phyloP scores from a whole-genome alignment of 2,329 filamentous ascomycete genomes.

The Teratosphaeria viscida region DNA sequence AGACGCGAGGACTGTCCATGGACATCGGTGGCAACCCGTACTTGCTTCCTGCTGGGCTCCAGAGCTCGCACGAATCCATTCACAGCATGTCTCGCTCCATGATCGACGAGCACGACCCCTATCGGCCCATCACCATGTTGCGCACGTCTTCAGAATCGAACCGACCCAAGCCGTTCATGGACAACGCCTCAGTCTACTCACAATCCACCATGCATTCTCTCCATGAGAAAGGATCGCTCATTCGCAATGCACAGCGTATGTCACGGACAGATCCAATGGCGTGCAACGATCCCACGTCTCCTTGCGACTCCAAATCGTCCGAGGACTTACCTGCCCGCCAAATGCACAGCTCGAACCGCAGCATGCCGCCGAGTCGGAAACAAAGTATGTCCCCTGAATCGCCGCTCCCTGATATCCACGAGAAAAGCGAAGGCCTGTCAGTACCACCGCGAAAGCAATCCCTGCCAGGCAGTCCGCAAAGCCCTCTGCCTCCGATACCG shows the following conservation, averaged over 20 bases:
- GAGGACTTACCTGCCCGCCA: slow-evolving; percentile 10
- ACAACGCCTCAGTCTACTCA: slow-evolving; percentile 42
- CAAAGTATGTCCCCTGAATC: slow-evolving; percentile 7
- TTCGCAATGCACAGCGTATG: slow-evolving; percentile 49
- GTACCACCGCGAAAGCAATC: slow-evolving; percentile 4
- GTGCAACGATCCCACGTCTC: slow-evolving; percentile 24
- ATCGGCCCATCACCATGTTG: slow-evolving; percentile 55
- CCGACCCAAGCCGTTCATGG: slow-evolving; percentile 10
- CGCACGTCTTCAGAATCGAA: slow-evolving; percentile 34
- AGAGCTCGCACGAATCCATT: slow-evolving; percentile 74
- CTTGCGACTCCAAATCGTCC: slow-evolving; percentile 5
- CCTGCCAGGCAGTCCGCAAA: slow-evolving; percentile 1
- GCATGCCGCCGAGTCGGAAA: slow-evolving; percentile 5
- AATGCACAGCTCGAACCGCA: slow-evolving; percentile 11
- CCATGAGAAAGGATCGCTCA: slow-evolving; percentile 38
- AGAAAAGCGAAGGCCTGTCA: neutral
- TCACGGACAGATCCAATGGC: slow-evolving; percentile 40
- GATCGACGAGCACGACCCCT: slow-evolving; percentile 70
- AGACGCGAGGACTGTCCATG: slow-evolving; percentile 45
- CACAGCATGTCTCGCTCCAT: slow-evolving; percentile 73
- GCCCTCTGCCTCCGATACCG: neutral
- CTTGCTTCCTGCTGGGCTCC: slow-evolving; percentile 73
- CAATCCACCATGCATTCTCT: slow-evolving; percentile 36
- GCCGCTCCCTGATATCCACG: slow-evolving; percentile 6
- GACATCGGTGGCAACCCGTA: slow-evolving; percentile 74